phyloP scores from a whole-genome alignment of 768 basidiomycete species.

The Amanita polypyramis region DNA sequence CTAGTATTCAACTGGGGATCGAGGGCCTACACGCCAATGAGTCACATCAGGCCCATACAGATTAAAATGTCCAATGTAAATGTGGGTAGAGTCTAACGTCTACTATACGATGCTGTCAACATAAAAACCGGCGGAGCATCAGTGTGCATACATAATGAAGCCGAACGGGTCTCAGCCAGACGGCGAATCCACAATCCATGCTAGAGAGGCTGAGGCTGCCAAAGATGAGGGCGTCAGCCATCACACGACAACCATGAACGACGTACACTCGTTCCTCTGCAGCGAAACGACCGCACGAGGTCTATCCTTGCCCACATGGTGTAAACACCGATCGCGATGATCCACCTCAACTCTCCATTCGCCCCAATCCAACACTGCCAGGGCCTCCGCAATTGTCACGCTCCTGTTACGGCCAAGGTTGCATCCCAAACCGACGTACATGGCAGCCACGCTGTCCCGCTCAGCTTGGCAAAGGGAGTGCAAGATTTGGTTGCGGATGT shows the following conservation, averaged over 20 bases:
- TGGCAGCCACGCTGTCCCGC: not conserved
- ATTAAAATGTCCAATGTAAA: too few relatives aligned
- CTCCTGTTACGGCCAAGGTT: conserved; percentile 3
- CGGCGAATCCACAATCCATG: not conserved
- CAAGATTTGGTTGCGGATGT: not conserved
- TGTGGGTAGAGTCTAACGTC: not conserved
- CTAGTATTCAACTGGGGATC: too few relatives aligned
- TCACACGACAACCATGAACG: not conserved
- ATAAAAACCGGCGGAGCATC: not conserved
- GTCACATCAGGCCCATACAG: too few relatives aligned
- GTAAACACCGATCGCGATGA: conserved; percentile 1
- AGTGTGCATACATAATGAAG: not conserved
- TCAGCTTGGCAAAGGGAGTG: not conserved
- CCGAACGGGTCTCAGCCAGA: not conserved
- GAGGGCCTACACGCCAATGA: too few relatives aligned
- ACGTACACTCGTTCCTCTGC: not conserved
- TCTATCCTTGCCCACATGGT: conserved; percentile 3
- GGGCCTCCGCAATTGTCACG: conserved; percentile 5
- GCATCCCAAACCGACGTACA: conserved; percentile 2
- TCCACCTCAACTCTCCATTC: not conserved
- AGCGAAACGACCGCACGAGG: not conserved
- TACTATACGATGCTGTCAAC: not conserved
- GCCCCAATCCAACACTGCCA: not conserved
- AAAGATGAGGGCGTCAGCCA: not conserved
- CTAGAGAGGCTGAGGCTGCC: not conserved